A percentile compares a stretch with the other conserved stretches of the same genome.
phyloP scores from a whole-genome alignment of 2,329 filamentous ascomycete species.

The Nigrograna mackinnonii region DNA sequence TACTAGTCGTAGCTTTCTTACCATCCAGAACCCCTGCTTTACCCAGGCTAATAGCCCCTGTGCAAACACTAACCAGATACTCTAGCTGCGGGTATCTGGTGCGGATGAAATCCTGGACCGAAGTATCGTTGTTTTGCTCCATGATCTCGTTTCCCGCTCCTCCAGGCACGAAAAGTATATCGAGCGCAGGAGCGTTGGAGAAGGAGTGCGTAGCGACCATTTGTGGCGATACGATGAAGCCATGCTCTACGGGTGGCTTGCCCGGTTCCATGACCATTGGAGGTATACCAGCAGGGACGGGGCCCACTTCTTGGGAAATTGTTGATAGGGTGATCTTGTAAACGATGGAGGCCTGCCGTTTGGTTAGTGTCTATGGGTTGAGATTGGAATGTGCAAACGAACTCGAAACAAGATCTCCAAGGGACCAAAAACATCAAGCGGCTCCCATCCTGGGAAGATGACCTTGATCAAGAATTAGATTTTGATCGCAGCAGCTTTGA shows the following conservation, averaged over 20 bases:
- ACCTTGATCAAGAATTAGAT: constrained; percentile 12
- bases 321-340: constrained; percentile 10
- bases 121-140: constrained; percentile 15
- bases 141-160: constrained; percentile 41
- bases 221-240: neutral
- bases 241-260: neutral
- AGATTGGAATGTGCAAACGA: constrained; percentile 21
- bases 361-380: no score
- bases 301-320: constrained; percentile 6
- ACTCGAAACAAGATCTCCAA: constrained; percentile 40
- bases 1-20: constrained; percentile 66
- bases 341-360: constrained; percentile 4
- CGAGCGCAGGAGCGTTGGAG: neutral
- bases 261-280: neutral
- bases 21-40: constrained; percentile 62
- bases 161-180: constrained; percentile 1
- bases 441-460: constrained; percentile 25
- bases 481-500: no score
- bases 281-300: constrained; percentile 3
- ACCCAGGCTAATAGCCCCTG: constrained; percentile 60
- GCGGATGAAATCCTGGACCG: constrained; percentile 51
- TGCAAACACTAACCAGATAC: constrained; percentile 66
- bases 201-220: constrained; percentile 1
- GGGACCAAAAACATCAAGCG: constrained; percentile 39
- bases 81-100: constrained; percentile 50